Percentiles rank a stretch among this genome's conserved stretches.
Evolutionary conservation across 2,329 filamentous ascomycete species (phyloP).

Genomic region (Colletotrichum graminicola): DNA sequence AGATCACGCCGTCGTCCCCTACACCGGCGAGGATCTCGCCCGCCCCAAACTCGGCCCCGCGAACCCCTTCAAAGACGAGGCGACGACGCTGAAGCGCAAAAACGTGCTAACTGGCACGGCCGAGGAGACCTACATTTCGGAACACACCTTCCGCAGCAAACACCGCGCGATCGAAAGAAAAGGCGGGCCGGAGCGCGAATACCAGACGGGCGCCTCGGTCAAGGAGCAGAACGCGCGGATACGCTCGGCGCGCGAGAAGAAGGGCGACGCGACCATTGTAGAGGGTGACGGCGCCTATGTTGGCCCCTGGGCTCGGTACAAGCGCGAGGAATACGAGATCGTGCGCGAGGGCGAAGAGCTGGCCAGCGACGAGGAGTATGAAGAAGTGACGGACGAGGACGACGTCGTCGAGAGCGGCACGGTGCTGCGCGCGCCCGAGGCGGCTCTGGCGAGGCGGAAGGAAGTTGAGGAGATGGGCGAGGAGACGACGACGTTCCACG

Average conservation of each 20-base stretch:
- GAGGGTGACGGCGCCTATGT: constrained; percentile 91
- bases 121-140: constrained; percentile 89
- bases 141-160: constrained; percentile 88
- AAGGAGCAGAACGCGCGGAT: constrained; percentile 80
- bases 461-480: constrained; percentile 71
- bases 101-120: constrained; percentile 88
- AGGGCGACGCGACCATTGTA: constrained; percentile 85
- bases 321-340: constrained; percentile 78
- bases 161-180: constrained; percentile 84
- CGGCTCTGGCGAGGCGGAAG: constrained; percentile 67
- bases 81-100: constrained; percentile 76
- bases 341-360: constrained; percentile 81
- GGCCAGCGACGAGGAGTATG: constrained; percentile 82
- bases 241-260: constrained; percentile 82
- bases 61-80: constrained; percentile 80
- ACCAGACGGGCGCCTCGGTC: constrained; percentile 64
- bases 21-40: constrained; percentile 79
- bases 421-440: constrained; percentile 67
- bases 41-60: constrained; percentile 75
- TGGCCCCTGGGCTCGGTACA: constrained; percentile 93
- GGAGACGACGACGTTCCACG: constrained; percentile 91
- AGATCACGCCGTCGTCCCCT: constrained; percentile 72
- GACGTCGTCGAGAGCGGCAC: constrained; percentile 75
- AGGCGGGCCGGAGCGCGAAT: constrained; percentile 69
- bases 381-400: constrained; percentile 83